Base-by-base conservation (phyloP, 192 early-diverging fungal species). In the Geranomyces michiganensis region DNA sequence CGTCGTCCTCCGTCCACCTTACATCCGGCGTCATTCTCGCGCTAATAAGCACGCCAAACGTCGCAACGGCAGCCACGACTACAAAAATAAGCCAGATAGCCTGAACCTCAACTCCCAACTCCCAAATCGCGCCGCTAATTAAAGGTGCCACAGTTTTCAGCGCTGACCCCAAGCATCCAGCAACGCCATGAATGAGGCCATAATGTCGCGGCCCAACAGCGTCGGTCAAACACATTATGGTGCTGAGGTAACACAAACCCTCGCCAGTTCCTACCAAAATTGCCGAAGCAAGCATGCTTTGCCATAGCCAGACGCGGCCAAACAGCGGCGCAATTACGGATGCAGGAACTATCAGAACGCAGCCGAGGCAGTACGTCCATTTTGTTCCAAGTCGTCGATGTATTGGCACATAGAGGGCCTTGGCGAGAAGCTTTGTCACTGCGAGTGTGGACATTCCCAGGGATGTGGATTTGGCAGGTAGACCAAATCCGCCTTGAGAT, bases 141-240 rank as follows among this genome's bases (percentile, higher is more conserved):
- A 63, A 44, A 19, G 76, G 76, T 24, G 73, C 80, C 33, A 79
- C 44, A 6, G 80, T 82, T 29, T 71, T 45, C 27, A 79, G 58
- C 44, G 76, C 72, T 15, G 70, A 69, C 0, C 67, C 76, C 30
- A 75, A 17, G 47, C 74, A 76, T 24, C 76, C 80, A 0, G 74
- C 80, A 2, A 82, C 41, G 12, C 80, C 80, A 41, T 82, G 80
- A 1, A 82, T 59, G 43, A 76, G 36, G 1, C 80, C 80, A 62
- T 67, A 76, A 27, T 77, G 71, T n/a, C 59, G 53, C 0, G 60
- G 48, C 29, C 31, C 29, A 1, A 82, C 80, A 9, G 72, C 66
- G 45, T 78, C 75, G 0, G 80, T 82, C 27, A 82, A 55, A 22
- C 73, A 33, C 76, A 82, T 78, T 31, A 82, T 76, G 22, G 78